phyloP scores from a whole-genome alignment of 495 filamentous ascomycete genomes.

The Daldinia childiae region DNA sequence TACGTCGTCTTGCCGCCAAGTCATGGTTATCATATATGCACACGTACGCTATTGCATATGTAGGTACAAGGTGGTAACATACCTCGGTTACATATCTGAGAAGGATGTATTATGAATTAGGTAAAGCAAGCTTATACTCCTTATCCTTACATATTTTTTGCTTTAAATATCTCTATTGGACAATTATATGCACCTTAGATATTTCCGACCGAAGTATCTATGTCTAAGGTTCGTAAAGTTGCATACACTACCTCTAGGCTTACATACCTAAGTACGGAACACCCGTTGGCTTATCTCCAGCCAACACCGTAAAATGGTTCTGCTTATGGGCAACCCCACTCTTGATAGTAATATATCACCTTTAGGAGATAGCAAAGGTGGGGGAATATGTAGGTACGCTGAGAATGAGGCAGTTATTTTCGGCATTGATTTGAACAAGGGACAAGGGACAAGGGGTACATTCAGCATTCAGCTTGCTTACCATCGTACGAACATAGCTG shows the following conservation, averaged over 20 bases:
- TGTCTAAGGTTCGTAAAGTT: neutral
- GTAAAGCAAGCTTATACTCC: neutral
- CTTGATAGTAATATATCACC: neutral
- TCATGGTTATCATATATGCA: neutral
- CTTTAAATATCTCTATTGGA: neutral
- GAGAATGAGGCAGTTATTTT: neutral
- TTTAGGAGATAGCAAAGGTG: constrained; percentile 7
- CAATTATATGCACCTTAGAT: neutral
- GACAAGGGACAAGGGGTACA: neutral
- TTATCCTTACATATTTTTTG: neutral
- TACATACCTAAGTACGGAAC: neutral
- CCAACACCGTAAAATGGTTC: neutral
- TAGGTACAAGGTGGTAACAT: neutral
- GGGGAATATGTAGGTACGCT: constrained; percentile 4
- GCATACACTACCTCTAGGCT: too few species aligned
- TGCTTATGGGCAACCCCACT: neutral
- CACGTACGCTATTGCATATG: neutral
- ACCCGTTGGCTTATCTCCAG: neutral
- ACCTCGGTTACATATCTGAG: neutral
- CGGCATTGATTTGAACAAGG: neutral
- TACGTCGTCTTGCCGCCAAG: neutral
- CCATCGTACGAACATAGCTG: neutral
- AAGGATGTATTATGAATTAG: neutral
- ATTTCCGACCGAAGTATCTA: neutral
- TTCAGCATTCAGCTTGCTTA: neutral